Conservation (phyloP, 2,329 filamentous ascomycete species). For the Colletotrichum trifolii region DNA sequence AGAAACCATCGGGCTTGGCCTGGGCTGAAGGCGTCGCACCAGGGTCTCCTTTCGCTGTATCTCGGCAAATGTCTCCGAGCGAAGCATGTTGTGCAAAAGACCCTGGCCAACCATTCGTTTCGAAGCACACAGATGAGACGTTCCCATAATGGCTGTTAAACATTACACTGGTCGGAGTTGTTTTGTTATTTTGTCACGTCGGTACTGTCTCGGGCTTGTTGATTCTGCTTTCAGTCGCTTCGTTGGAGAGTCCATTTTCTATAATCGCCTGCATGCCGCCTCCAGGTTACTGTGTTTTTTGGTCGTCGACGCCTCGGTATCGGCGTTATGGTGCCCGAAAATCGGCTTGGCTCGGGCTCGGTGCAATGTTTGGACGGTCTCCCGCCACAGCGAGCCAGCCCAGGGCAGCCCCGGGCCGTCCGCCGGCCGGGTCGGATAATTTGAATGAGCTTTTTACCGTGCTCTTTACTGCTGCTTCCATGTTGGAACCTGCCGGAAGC, state of each 20-base stretch:
- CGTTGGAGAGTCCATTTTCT: not conserved
- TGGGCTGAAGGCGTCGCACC: constrained; percentile 8
- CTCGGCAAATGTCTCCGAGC: constrained; percentile 29
- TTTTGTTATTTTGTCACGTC: constrained; percentile 14
- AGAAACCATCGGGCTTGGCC: constrained; percentile 21
- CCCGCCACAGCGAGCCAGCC: not conserved
- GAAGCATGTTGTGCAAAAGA: constrained; percentile 15
- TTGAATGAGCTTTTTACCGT: not conserved
- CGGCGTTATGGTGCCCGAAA: constrained; percentile 18
- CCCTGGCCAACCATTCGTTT: constrained; percentile 14
- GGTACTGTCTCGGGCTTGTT: constrained; percentile 33
- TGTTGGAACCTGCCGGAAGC: constrained; percentile 47
- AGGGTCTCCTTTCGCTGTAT: constrained; percentile 25
- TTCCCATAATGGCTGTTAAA: not conserved
- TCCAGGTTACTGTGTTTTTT: not conserved
- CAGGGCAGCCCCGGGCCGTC: not conserved
- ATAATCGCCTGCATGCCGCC: not conserved
- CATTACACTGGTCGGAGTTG: not conserved
- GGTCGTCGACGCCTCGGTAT: constrained; percentile 6
- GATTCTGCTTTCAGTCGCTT: not conserved
- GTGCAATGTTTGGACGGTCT: constrained; percentile 29
- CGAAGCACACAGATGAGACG: not conserved
- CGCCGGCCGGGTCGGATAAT: constrained; percentile 8
- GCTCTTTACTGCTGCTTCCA: constrained; percentile 36
- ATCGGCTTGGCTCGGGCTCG: constrained; percentile 27